phyloP scores from a whole-genome alignment of 2,329 filamentous ascomycete species.

The Pseudovirgaria hyperparasitica region DNA sequence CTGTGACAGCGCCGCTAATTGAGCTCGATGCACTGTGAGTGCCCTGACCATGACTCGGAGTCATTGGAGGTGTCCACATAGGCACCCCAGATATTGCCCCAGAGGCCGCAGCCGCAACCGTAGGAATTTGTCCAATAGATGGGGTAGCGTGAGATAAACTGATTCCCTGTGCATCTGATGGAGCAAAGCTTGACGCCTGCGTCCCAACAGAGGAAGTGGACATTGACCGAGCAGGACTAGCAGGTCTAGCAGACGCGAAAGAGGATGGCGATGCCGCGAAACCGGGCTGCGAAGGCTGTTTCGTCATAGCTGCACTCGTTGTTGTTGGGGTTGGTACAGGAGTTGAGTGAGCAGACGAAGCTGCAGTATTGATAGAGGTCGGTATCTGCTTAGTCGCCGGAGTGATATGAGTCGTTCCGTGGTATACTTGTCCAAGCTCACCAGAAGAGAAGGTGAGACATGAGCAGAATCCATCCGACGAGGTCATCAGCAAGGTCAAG shows the following conservation, averaged over 20 bases:
- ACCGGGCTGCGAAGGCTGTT: constrained; percentile 40
- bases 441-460: constrained; percentile 71
- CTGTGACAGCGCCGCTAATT: constrained; percentile 36
- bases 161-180: constrained; percentile 17
- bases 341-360: constrained; percentile 48
- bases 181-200: constrained; percentile 37
- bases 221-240: constrained; percentile 74
- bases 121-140: constrained; percentile 63
- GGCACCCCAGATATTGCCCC: constrained; percentile 44
- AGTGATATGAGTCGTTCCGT: constrained; percentile 39
- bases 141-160: constrained; percentile 68
- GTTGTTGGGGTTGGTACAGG: constrained; percentile 60
- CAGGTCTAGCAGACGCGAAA: constrained; percentile 45
- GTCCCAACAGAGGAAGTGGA: constrained; percentile 71
- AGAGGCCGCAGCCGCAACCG: constrained; percentile 62
- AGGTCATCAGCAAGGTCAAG: constrained; percentile 79
- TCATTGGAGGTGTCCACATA: constrained; percentile 82
- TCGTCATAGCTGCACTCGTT: constrained; percentile 45
- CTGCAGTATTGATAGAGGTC: constrained; percentile 29
- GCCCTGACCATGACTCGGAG: constrained; percentile 43
- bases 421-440: constrained; percentile 74
- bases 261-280: constrained; percentile 44
- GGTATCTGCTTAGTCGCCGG: constrained; percentile 25
- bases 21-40: constrained; percentile 42
- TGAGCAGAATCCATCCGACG: constrained; percentile 95